Base-by-base conservation (phyloP, 495 filamentous ascomycete species). In the Lentithecium fluviatile region DNA sequence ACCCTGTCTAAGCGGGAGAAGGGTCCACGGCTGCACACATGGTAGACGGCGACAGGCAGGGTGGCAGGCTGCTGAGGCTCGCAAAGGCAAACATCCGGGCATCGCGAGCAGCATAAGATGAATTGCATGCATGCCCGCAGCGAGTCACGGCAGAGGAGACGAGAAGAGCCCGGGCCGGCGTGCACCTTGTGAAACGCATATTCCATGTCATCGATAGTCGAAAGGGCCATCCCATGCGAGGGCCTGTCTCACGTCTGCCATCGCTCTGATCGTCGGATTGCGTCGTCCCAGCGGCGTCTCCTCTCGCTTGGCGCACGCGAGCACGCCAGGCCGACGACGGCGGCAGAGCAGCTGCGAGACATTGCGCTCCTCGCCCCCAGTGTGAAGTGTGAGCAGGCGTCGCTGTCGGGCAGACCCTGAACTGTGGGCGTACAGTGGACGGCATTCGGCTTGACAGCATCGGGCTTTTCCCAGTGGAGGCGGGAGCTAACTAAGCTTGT, bases 161-260 rank as follows among this genome's bases (percentile, higher is more conserved):
- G 40, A 58, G 42, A 42, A 45, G 36, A 45, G 36, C 19, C 45
- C 11, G 56, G 54, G 20, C 12, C 34, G 19, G 53, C 26, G 17
- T 45, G 60, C 52, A 57, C 38, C 26, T 50, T 55, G 61, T 64
- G 61, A 64, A 64, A 64, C 61, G 38, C 45, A 21, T 43, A 38
- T 40, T 36, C 25, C 5, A 13, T 45, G 47, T 58, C n/a, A n/a
- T n/a, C 57, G 58, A 58, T 57, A 57, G 60, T 54, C 34, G 24
- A 26, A 43, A 52, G 55, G 24, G 12, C 46, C 61, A 54, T 10
- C 54, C 60, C 60, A 64, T 64, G 61, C 60, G 49, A 56, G 6
- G 20, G 13, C 21, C 55, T 58, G 61, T 64, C 61, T 64, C 61
- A 59, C 37, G 29, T 53, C 38, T 43, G 23, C 36, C 51, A 52